Conservation (phyloP, 78 protist genomes). For the Chrysochromulina tobinii region DNA sequence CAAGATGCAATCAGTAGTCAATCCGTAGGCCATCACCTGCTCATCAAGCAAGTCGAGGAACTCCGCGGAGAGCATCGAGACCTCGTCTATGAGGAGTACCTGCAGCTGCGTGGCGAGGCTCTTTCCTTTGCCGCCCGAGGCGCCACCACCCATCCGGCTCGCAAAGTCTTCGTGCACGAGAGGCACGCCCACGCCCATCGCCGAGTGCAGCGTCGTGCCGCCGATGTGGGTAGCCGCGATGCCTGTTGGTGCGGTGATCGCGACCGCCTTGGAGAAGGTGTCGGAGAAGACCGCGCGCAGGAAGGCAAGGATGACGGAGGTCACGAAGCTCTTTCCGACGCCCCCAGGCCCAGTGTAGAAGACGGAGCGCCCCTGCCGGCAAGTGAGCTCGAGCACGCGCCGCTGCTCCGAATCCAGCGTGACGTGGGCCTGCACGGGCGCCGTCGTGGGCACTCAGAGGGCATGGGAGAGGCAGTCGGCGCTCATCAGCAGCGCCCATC, state of each 20-base stretch:
- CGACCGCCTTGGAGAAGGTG: not conserved
- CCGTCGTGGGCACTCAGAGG: too few relatives aligned
- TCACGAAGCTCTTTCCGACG: constrained; percentile 1
- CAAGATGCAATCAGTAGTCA: too few relatives aligned
- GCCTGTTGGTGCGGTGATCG: constrained; percentile 4
- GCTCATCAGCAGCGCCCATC: too few relatives aligned
- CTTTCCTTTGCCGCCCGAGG: not conserved
- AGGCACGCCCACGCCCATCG: not conserved
- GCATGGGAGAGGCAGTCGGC: too few relatives aligned
- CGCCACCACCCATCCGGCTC: not conserved
- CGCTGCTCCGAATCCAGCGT: not conserved
- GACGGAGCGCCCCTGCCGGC: not conserved
- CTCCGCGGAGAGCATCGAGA: constrained; percentile 39
- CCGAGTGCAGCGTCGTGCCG: constrained; percentile 10
- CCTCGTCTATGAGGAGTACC: constrained; percentile 48
- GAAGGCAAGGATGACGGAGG: not conserved
- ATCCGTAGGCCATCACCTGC: too few relatives aligned
- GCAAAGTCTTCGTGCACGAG: not conserved
- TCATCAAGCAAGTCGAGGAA: constrained; percentile 8
- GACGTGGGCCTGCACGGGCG: not conserved
- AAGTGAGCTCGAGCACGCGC: not conserved
- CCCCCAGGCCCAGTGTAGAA: constrained; percentile 31
- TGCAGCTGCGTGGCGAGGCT: not conserved
- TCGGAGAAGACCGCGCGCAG: not conserved
- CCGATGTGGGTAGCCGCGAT: constrained; percentile 23